Evolutionary conservation across 345 rosid genomes (phyloP), one percentile per base, ranked within the genome.

Genomic region (Xanthoceras sorbifolium): DNA sequence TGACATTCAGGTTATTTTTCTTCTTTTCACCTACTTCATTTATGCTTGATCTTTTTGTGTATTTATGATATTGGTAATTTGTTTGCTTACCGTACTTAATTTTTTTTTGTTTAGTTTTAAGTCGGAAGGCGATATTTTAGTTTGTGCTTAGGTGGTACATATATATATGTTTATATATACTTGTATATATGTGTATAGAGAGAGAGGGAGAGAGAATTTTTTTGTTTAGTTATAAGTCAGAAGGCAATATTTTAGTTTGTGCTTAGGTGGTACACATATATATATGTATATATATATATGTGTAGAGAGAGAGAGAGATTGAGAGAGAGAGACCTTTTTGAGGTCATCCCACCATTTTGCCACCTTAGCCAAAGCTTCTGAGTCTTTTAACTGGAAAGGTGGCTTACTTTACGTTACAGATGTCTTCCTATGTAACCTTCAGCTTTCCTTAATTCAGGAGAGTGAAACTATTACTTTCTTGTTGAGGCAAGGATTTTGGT

Each of bases 1-100:
- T 78, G 99, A 96, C 77, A 84, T 96, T 78, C 88, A 72, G 93
- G 99, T 96, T 71, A 73, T 59, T 26, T 72, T 65, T 80, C 14
- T 42, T 64, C 32, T 14, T 8, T 32, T 38, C 6, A 9, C 65
- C 52, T 61, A 20, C 22, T 77, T 23, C 67, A 15, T 38, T 77
- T 64, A 18, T 73, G 1, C 69, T 72, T 26, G 36, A n/a, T 55
- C 52, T 10, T 48, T 36, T 52, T 73, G 48, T 28, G 4, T 14
- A 57, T 26, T 28, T 17, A 15, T 54, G 34, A 34, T 74, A 17
- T 65, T 68, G 32, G 20, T 29, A 9, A 34, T 15, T 26, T 62
- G 62, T 1, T 29, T 46, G 23, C 9, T 54, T 64, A 0, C 31
- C 63, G 31, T 71, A 6, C 18, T 28, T 57, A 11, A 63, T 44